phyloP scores from a whole-genome alignment of 2,329 filamentous ascomycete genomes.

The Penicillium sp. region DNA sequence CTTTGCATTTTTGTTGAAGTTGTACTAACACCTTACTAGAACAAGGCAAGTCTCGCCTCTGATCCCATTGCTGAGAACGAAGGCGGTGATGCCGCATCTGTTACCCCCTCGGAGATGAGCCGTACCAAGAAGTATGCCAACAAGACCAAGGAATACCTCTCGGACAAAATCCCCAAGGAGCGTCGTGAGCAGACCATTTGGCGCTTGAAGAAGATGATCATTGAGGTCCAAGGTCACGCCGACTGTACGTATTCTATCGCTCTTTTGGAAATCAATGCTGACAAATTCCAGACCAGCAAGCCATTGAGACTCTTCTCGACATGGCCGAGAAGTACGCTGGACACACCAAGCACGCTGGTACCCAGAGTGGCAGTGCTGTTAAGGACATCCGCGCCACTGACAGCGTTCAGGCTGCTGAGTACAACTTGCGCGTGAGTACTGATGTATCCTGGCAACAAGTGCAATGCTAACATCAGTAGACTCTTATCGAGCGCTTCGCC shows the following conservation, averaged over 20 bases:
- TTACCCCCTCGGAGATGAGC: constrained; percentile 53
- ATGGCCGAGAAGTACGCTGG: constrained; percentile 82
- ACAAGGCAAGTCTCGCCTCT: constrained; percentile 58
- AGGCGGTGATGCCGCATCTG: constrained; percentile 48
- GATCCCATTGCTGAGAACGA: constrained; percentile 44
- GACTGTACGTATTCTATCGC: constrained; percentile 62
- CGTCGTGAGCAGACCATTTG: constrained; percentile 89
- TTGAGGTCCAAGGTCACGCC: constrained; percentile 92
- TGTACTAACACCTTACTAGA: constrained; percentile 19
- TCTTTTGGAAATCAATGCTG: background rate
- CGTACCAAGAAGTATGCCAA: constrained; percentile 39
- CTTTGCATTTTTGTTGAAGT: background rate
- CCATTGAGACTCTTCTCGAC: constrained; percentile 81
- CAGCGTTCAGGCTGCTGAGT: constrained; percentile 70
- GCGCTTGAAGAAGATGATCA: constrained; percentile 95
- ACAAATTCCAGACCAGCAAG: constrained; percentile 65
- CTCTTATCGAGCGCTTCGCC: constrained; percentile 89
- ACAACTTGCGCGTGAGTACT: constrained; percentile 63
- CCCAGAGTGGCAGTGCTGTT: constrained; percentile 67
- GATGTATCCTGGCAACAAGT: background rate
- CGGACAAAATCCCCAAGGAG: constrained; percentile 85
- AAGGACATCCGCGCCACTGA: constrained; percentile 69
- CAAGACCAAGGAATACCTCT: constrained; percentile 71
- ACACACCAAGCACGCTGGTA: constrained; percentile 67
- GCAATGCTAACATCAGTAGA: constrained; percentile 31